Evolutionary conservation across 352 stramenopile genomes (phyloP).

Genomic region (Pythium aristosporum): DNA sequence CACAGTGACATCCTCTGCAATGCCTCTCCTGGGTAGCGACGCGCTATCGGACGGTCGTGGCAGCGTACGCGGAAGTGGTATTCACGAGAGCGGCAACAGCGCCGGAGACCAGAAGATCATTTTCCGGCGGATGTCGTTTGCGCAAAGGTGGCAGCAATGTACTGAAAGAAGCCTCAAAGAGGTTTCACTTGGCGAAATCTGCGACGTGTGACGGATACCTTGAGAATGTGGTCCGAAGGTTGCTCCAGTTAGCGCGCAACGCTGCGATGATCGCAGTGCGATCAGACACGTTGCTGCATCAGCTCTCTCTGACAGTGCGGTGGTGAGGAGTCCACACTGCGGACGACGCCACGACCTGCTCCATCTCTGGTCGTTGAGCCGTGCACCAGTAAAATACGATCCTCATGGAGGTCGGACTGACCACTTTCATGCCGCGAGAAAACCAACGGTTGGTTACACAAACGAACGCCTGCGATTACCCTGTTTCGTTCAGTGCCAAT

Average conservation of each 20-base stretch:
- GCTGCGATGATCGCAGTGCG: not conserved
- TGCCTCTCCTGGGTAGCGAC: not conserved
- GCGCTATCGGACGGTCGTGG: not conserved
- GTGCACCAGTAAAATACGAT: conserved; percentile 14
- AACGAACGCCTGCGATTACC: too few relatives aligned
- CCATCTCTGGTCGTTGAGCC: conserved; percentile 19
- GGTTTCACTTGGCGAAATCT: not conserved
- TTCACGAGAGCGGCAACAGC: conserved; percentile 1
- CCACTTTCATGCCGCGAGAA: too few relatives aligned
- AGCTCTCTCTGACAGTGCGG: not conserved
- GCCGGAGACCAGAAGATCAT: not conserved
- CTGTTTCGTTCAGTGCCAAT: too few relatives aligned
- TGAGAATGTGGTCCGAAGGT: conserved; percentile 7
- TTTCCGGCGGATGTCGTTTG: conserved; percentile 15
- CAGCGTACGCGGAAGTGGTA: not conserved
- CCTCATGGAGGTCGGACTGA: too few relatives aligned
- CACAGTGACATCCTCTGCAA: conserved; percentile 17
- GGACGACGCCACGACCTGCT: not conserved
- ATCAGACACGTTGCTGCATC: too few relatives aligned
- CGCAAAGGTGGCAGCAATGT: conserved; percentile 7
- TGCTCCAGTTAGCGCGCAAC: not conserved
- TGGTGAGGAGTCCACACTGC: not conserved
- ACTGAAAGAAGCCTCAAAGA: not conserved
- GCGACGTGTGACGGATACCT: conserved; percentile 5
- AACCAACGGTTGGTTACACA: too few relatives aligned